Conservation (phyloP, 805 yeast species). For the Tetrapisispora phaffii region DNA sequence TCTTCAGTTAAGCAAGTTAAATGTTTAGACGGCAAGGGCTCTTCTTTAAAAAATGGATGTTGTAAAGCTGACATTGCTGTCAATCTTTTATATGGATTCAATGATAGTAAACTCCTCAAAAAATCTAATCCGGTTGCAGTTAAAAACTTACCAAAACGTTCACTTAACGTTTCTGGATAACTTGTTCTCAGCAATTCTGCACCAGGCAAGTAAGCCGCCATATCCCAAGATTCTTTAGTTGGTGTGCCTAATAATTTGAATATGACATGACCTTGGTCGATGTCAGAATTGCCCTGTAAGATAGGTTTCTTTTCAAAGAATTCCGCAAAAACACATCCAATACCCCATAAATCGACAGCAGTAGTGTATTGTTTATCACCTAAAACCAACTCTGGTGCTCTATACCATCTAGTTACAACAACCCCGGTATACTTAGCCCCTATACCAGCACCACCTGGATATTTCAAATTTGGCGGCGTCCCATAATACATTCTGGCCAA, state of each 20-base stretch:
- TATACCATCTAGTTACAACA: conserved; percentile 95
- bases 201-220: conserved; percentile 46
- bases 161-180: conserved; percentile 36
- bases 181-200: conserved; percentile 31
- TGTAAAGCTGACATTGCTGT: conserved; percentile 73
- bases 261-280: conserved; percentile 76
- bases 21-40: conserved; percentile 55
- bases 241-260: conserved; percentile 83
- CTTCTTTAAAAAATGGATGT: conserved; percentile 56
- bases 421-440: conserved; percentile 43
- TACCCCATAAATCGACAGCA: conserved; percentile 96
- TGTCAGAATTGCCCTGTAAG: conserved; percentile 72
- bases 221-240: conserved; percentile 47
- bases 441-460: conserved; percentile 36
- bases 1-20: conserved; percentile 65
- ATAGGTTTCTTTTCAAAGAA: conserved; percentile 75
- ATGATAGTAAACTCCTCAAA: conserved; percentile 47
- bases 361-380: conserved; percentile 85
- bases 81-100: conserved; percentile 64
- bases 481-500: conserved; percentile 72
- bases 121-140: conserved; percentile 40
- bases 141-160: conserved; percentile 37
- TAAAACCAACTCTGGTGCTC: conserved; percentile 87
- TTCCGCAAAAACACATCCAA: conserved; percentile 93
- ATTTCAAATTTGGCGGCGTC: conserved; percentile 40